These are phyloP conservation scores for Teunomyces pallodes DNA, from an alignment of 805 yeast genomes.

Conservation along the genomic window DNA sequence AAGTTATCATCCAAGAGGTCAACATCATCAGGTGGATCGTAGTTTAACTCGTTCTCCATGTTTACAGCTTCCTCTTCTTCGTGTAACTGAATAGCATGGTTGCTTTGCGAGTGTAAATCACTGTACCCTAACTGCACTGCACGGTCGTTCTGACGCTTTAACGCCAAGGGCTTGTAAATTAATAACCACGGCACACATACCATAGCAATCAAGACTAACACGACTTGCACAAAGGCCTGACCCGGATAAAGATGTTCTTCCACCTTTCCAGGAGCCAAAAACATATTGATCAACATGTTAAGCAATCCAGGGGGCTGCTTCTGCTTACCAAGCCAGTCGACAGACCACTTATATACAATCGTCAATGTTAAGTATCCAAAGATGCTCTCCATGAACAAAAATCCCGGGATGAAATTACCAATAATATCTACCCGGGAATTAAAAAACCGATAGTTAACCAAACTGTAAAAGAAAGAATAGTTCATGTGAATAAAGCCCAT, in stretches of 20 bases:
- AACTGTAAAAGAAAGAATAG: constrained; percentile 80
- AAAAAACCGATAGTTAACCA: constrained; percentile 73
- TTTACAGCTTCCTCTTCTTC: constrained; percentile 32
- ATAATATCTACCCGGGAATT: constrained; percentile 73
- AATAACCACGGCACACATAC: constrained; percentile 91
- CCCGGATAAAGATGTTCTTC: constrained; percentile 79
- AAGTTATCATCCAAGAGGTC: constrained; percentile 15
- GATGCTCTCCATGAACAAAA: constrained; percentile 92
- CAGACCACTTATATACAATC: constrained; percentile 90
- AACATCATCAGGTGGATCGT: constrained; percentile 23
- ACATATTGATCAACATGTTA: constrained; percentile 95
- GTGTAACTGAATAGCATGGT: constrained; percentile 31
- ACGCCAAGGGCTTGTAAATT: constrained; percentile 75
- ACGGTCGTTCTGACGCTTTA: constrained; percentile 55
- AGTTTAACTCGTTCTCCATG: constrained; percentile 11
- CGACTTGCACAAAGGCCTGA: constrained; percentile 72
- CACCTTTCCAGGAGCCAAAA: constrained; percentile 85
- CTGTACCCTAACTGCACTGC: constrained; percentile 41
- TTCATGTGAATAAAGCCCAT: constrained; percentile 96
- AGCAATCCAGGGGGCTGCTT: constrained; percentile 88
- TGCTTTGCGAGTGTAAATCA: constrained; percentile 31
- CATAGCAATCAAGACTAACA: constrained; percentile 72
- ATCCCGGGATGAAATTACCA: constrained; percentile 93
- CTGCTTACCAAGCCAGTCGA: constrained; percentile 80
- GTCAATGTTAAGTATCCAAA: constrained; percentile 88